A percentile compares a stretch with the other conserved stretches of the same genome.
Evolutionary conservation across 2,329 filamentous ascomycete species (phyloP).

Genomic region (Neonectria punicea): DNA sequence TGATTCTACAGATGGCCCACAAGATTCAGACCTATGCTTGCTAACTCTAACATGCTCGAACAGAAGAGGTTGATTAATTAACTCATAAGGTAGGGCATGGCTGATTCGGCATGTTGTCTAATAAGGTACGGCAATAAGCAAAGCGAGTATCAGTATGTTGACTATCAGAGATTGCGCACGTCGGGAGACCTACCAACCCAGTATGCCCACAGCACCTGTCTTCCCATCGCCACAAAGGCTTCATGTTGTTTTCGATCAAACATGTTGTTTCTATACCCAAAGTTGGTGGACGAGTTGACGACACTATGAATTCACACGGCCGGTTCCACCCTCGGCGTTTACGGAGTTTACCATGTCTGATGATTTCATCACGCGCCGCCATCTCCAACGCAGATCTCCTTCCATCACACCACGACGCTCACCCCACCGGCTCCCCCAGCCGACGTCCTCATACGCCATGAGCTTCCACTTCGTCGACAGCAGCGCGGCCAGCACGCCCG

Average conservation of each 20-base stretch:
- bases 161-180: background rate
- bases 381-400: background rate
- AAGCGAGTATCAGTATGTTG: background rate
- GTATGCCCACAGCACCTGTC: background rate
- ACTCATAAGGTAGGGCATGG: background rate
- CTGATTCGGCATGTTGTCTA: background rate
- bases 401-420: background rate
- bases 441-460: conserved; percentile 18
- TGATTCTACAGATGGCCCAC: background rate
- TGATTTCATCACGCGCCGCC: conserved; percentile 7
- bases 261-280: background rate
- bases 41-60: background rate
- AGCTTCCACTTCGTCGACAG: conserved; percentile 35
- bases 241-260: background rate
- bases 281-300: background rate
- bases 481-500: conserved; percentile 9
- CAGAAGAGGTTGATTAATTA: background rate
- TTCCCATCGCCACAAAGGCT: background rate
- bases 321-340: conserved; percentile 26
- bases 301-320: background rate
- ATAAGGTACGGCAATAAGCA: background rate
- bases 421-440: background rate
- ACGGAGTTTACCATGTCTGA: conserved; percentile 24
- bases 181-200: background rate
- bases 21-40: background rate